Evolutionary conservation across 139 green algal genomes (phyloP).

Genomic region (Micractinium conductrix): DNA sequence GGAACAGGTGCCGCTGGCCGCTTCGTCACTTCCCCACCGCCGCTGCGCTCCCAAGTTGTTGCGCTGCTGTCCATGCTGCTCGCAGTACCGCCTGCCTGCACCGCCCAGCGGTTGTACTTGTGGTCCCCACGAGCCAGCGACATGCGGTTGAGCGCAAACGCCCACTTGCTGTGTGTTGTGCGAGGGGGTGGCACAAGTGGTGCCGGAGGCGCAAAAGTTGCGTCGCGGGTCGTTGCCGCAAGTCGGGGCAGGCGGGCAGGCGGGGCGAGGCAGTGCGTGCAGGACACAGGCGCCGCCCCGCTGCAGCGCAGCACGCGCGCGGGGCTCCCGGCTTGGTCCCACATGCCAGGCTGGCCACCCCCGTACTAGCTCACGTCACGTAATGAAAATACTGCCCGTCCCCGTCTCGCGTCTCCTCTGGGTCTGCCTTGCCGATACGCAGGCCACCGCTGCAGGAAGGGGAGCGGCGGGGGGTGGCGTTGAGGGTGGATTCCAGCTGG

Average conservation of each 20-base stretch:
- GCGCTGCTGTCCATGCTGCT: neutral
- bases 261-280: too few relatives aligned
- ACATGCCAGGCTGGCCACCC: neutral
- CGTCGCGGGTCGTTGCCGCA: neutral
- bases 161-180: slow-evolving; percentile 53
- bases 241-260: neutral
- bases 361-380: neutral
- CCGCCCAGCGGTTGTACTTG: slow-evolving; percentile 49
- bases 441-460: slow-evolving; percentile 41
- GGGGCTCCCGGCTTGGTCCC: too few relatives aligned
- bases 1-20: too few relatives aligned
- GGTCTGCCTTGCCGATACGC: slow-evolving; percentile 60
- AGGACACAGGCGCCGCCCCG: too few relatives aligned
- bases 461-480: too few relatives aligned
- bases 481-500: too few relatives aligned
- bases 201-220: neutral
- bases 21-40: neutral
- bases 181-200: neutral
- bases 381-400: slow-evolving; percentile 42
- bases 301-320: neutral
- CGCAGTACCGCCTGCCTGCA: slow-evolving; percentile 35
- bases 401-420: slow-evolving; percentile 52
- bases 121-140: slow-evolving; percentile 19
- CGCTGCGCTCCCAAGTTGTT: neutral
- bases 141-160: slow-evolving; percentile 53